phyloP scores from a whole-genome alignment of 2,329 filamentous ascomycete species.

The Ophiostoma fasciatum region DNA sequence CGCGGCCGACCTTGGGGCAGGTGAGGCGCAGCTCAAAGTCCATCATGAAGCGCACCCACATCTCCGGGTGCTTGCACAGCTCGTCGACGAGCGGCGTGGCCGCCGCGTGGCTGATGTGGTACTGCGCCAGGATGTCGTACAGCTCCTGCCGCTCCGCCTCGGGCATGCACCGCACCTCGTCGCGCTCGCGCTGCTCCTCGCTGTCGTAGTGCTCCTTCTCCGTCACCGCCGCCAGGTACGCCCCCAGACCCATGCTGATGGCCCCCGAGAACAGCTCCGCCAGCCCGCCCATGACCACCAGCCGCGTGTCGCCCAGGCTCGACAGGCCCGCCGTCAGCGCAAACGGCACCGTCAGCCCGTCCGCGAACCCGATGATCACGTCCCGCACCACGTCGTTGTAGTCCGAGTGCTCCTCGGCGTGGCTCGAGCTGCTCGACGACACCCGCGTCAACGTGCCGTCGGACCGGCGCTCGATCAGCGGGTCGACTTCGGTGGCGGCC shows the following conservation, averaged over 20 bases:
- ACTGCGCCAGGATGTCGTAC: conserved; percentile 31
- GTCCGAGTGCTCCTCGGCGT: conserved; percentile 16
- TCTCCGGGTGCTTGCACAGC: conserved; percentile 30
- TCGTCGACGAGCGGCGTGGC: conserved; percentile 32
- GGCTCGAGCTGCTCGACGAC: conserved; percentile 5
- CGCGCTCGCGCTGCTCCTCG: conserved; percentile 29
- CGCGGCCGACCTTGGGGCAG: conserved; percentile 26
- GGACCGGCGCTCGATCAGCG: conserved; percentile 11
- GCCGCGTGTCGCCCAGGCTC: conserved; percentile 45
- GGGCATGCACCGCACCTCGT: conserved; percentile 25
- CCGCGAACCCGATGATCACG: conserved; percentile 61
- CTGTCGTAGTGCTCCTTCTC: conserved; percentile 36
- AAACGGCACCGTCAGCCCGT: conserved; percentile 68
- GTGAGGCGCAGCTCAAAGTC: conserved; percentile 39
- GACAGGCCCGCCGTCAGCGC: conserved; percentile 62
- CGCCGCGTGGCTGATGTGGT: conserved; percentile 28
- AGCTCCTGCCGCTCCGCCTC: conserved; percentile 30
- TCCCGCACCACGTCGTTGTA: conserved; percentile 39
- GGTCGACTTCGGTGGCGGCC: conserved; percentile 8
- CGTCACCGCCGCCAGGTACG: conserved; percentile 51
- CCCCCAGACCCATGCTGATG: conserved; percentile 65
- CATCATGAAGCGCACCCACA: conserved; percentile 44
- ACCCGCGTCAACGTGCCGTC: conserved; percentile 11
- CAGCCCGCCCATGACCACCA: conserved; percentile 57
- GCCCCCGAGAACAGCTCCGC: conserved; percentile 63